phyloP scores from a whole-genome alignment of 805 yeast species.

The Maudiozyma pseudohumilis region DNA sequence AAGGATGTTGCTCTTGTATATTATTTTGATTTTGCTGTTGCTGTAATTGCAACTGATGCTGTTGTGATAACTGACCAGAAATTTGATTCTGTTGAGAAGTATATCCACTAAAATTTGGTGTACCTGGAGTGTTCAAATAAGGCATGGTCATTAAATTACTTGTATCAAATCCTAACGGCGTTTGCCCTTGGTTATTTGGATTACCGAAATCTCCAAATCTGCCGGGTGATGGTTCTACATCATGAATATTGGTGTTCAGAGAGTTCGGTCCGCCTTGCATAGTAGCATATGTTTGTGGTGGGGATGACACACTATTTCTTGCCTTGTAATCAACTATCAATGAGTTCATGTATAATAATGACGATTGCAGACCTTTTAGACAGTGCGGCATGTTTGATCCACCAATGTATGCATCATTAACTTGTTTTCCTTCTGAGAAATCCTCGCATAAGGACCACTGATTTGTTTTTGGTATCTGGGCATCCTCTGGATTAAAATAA shows the following conservation, averaged over 20 bases:
- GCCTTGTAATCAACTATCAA: conserved; percentile 39
- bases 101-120: neutral
- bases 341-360: conserved; percentile 45
- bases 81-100: neutral
- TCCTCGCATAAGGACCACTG: conserved; percentile 62
- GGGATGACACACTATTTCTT: conserved; percentile 16
- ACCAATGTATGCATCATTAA: conserved; percentile 52
- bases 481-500: conserved; percentile 44
- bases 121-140: neutral
- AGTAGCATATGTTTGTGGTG: neutral
- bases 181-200: neutral
- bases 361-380: conserved; percentile 45
- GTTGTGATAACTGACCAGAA: too few species aligned
- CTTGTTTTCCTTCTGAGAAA: conserved; percentile 77
- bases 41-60: too few species aligned
- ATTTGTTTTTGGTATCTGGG: conserved; percentile 9
- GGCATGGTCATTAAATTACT: too few species aligned
- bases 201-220: too few species aligned
- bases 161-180: too few species aligned
- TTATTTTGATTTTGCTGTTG: too few species aligned
- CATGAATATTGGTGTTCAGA: too few species aligned
- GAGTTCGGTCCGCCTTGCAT: too few species aligned
- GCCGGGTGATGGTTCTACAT: too few species aligned
- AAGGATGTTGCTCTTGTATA: too few species aligned
- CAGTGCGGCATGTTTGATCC: conserved; percentile 62